Base-by-base conservation (phyloP, 805 yeast genomes). In the Candida chilensis region DNA sequence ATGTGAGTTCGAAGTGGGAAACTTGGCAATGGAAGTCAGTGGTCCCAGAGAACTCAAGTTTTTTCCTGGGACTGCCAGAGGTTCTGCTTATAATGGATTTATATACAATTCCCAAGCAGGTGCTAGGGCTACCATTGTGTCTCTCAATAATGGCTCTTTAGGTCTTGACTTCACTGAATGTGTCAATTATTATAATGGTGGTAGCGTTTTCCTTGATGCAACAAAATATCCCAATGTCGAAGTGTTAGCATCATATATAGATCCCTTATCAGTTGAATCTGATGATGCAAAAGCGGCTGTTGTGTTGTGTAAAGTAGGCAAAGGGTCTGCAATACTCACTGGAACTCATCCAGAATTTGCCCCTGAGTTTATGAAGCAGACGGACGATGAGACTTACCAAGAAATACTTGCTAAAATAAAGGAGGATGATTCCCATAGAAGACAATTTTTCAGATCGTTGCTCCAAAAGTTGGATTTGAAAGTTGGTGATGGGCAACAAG, bases 331-430 rank as follows among this genome's bases (percentile, higher is more conserved):
- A 0, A 53, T 92, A 7, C 63, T 92, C 9, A 65, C 81, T 10
- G 97, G 97, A 1, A 71, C 85, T 0, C 98, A 92, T 53, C 95
- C 96, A 0, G 99, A 92, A 52, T 87, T 78, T 47, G 62, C 74
- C 3, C 79, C 86, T 0, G 48, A 53, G 11, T 57, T 68, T 11
- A 42, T 77, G 38, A 54, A 69, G 36, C 54, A 53, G 13, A 57
- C 57, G 17, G 47, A 34, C 34, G 58, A 36, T 28, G 52, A 37
- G 27, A 48, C 57, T 12, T 54, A 56, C 29, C 37, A 42, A 5
- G 32, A 42, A 1, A 56, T 75, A 3, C 51, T 72, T 2, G 43
- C 57, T 3, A 48, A 44, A 0, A 50, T 87, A 17, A 47, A 48
- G 14, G 50, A 50, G 0, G 44, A 64, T 20, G 76, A 79, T 31